These are phyloP conservation scores for Linnemannia exigua DNA, from an alignment of 192 early-diverging fungal genomes.

Conservation along the genomic window DNA sequence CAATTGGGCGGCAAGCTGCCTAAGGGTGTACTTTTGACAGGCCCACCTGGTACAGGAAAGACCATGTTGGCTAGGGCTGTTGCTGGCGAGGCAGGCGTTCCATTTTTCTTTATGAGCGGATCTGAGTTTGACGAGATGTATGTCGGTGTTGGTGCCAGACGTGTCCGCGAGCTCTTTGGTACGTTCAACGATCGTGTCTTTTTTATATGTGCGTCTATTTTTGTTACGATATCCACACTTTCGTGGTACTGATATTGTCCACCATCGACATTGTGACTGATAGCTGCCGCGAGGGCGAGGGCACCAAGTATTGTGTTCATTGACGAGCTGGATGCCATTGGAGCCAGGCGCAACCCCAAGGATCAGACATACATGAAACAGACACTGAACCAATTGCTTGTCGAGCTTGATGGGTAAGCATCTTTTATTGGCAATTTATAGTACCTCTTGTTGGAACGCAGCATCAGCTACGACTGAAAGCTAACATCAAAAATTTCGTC, in stretches of 20 bases:
- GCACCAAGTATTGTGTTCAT: slow-evolving; percentile 97
- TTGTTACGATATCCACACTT: too few relatives aligned
- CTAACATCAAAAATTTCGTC: neutral
- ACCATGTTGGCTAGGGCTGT: slow-evolving; percentile 97
- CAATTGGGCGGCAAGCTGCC: slow-evolving; percentile 96
- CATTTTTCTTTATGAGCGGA: slow-evolving; percentile 99
- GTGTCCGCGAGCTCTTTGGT: slow-evolving; percentile 90
- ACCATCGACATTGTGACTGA: neutral
- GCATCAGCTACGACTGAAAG: neutral
- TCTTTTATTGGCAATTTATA: neutral
- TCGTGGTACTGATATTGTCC: neutral
- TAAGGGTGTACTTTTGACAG: slow-evolving; percentile 90
- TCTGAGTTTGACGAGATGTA: slow-evolving; percentile 99
- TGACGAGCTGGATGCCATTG: slow-evolving; percentile 99
- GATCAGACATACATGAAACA: slow-evolving; percentile 99
- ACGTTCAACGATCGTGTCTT: slow-evolving; percentile 35
- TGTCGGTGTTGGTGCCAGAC: slow-evolving; percentile 94
- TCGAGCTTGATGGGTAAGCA: slow-evolving; percentile 93
- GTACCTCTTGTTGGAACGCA: too few relatives aligned
- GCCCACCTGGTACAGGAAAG: slow-evolving; percentile 98
- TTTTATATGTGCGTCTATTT: neutral
- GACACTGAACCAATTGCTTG: slow-evolving; percentile 98
- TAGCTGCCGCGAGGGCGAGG: slow-evolving; percentile 80
- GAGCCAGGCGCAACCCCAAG: slow-evolving; percentile 91
- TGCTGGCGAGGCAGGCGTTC: slow-evolving; percentile 97